Evolutionary conservation across 805 yeast genomes (phyloP), one percentile per base, ranked within the genome.

Genomic region (Wickerhamomyces subpelliculosus): DNA sequence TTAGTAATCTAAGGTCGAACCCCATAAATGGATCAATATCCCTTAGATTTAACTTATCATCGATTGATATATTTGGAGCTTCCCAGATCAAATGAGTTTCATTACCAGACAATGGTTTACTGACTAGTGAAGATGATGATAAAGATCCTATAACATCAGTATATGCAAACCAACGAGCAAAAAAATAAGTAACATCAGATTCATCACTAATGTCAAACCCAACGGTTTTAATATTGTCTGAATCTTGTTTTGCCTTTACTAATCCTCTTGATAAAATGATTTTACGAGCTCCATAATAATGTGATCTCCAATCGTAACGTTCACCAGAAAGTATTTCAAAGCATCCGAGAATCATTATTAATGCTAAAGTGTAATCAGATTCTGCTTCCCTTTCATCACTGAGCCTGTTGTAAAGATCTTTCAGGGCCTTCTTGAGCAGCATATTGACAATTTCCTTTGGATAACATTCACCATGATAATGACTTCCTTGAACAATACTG

Each of bases 131-230:
- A 4, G 38, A 23, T 3, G 85, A 70, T 1, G 84, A 73, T 19
- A 83, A 60, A 1, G 76, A 70, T 0, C 85, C 81, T 17, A 82
- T 64, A 3, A 80, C 73, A 48, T 80, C 87, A 25, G 79, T 60
- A 49, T 79, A 83, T 0, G 77, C 78, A 52, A 77, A 81, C 85
- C 87, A 80, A 36, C 88, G 59, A 45, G 72, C 63, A 32, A 83
- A 60, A 47, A 83, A 83, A 43, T 62, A 75, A 0, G 75, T 57
- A 4, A 55, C 33, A 27, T 49, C 49, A 2, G 43, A 34, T 21
- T 52, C 55, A 14, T 39, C 24, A 10, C 46, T 46, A 12, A 21
- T 28, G 19, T 49, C 47, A n/a, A 47, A 32, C 2, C 46, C 37
- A 16, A 46, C 38, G 10, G 45, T 24, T 18, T 31, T 27, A 51